Evolutionary conservation across 441 rosid species (phyloP).

Genomic region (Aleurites moluccanus): DNA sequence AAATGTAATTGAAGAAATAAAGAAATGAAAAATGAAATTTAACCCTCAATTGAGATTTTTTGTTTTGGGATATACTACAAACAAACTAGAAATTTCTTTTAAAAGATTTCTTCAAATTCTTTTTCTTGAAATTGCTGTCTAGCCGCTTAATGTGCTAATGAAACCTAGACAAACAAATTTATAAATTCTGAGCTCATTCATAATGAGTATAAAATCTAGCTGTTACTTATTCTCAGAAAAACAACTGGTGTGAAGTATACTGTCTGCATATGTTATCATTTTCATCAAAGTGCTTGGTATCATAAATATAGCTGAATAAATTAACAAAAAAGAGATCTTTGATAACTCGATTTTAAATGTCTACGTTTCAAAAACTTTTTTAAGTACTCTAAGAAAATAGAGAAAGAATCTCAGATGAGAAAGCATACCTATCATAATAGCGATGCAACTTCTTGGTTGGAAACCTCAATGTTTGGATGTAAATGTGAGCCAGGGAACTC

Average conservation of each 20-base stretch:
- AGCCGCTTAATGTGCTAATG: neutral
- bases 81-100: neutral
- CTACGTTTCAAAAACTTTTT: neutral
- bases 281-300: neutral
- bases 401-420: constrained; percentile 3
- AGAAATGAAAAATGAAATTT: neutral
- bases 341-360: neutral
- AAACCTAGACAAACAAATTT: neutral
- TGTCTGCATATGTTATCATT: neutral
- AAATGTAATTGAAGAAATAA: neutral
- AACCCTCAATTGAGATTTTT: neutral
- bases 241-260: neutral
- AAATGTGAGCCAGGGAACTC: constrained; percentile 66
- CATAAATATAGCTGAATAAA: constrained; percentile 11
- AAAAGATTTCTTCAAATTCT: neutral
- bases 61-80: neutral
- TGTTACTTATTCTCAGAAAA: neutral
- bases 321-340: neutral
- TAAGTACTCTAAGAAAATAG: neutral
- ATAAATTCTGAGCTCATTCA: neutral
- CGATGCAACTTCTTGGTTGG: constrained; percentile 70
- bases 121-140: neutral
- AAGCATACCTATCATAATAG: constrained; percentile 66
- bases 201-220: neutral
- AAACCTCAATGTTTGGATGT: constrained; percentile 62